Evolutionary conservation across 148 eudicot genomes (phyloP).

Genomic region (Salicornia ramosissima): DNA sequence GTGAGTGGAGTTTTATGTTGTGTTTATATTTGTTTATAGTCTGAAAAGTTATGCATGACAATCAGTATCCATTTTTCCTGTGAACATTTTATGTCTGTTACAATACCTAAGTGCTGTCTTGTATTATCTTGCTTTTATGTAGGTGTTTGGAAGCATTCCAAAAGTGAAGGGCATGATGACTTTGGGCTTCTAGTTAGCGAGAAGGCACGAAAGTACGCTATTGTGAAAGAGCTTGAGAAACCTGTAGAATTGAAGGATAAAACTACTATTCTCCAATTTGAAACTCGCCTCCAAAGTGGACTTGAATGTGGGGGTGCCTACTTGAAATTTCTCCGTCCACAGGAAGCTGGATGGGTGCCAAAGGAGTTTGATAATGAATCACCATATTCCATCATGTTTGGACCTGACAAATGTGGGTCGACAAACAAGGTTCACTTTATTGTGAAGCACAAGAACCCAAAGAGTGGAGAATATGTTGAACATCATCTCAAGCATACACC

Average conservation of each 20-base stretch:
- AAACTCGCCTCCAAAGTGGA: slow-evolving; percentile 80
- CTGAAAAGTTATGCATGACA: too few relatives aligned
- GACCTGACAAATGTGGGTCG: slow-evolving; percentile 89
- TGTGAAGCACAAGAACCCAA: slow-evolving; percentile 87
- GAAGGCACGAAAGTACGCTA: slow-evolving; percentile 84
- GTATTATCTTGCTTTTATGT: slow-evolving; percentile 3
- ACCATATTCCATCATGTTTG: slow-evolving; percentile 85
- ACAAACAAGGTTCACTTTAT: slow-evolving; percentile 99
- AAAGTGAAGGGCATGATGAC: slow-evolving; percentile 96
- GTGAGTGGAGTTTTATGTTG: background rate
- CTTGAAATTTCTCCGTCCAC: slow-evolving; percentile 81
- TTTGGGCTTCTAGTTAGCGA: slow-evolving; percentile 92
- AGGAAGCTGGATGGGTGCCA: slow-evolving; percentile 74
- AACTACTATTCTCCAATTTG: slow-evolving; percentile 74
- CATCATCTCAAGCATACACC: slow-evolving; percentile 92
- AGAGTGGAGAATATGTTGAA: slow-evolving; percentile 73
- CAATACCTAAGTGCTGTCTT: background rate
- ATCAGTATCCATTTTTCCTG: background rate
- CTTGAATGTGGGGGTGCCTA: slow-evolving; percentile 92
- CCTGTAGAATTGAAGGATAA: slow-evolving; percentile 59
- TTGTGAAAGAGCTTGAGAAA: slow-evolving; percentile 78
- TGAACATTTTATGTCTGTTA: background rate
- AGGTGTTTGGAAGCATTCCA: slow-evolving; percentile 89
- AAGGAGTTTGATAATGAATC: slow-evolving; percentile 75
- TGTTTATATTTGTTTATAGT: too few relatives aligned